phyloP scores from a whole-genome alignment of 129 eudicot species.

The Solidago caesia region DNA sequence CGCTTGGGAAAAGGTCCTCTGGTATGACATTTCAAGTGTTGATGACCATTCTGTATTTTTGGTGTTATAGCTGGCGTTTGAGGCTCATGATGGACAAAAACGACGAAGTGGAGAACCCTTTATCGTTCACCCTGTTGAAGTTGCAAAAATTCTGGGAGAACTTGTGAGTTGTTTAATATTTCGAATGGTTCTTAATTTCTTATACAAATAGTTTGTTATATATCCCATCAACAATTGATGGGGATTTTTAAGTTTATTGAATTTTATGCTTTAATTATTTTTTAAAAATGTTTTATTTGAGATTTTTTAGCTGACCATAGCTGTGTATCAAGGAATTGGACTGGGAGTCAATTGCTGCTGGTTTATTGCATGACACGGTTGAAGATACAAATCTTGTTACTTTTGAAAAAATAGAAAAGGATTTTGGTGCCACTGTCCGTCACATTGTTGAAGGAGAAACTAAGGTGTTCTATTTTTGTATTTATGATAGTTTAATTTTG shows the following conservation, averaged over 20 bases:
- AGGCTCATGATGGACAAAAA: constrained; percentile 99
- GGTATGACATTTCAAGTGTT: not conserved
- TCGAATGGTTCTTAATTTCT: constrained; percentile 5
- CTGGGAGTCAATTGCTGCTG: constrained; percentile 99
- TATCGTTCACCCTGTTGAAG: constrained; percentile 97
- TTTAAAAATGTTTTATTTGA: constrained; percentile 6
- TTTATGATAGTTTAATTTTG: constrained; percentile 6
- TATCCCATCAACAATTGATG: constrained; percentile 26
- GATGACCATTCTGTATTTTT: not conserved
- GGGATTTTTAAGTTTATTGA: constrained; percentile 17
- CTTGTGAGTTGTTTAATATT: constrained; percentile 60
- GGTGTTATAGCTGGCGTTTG: constrained; percentile 78
- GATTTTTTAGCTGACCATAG: constrained; percentile 28
- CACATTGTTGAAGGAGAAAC: constrained; percentile 99
- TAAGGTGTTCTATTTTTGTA: constrained; percentile 50
- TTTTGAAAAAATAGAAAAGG: constrained; percentile 82
- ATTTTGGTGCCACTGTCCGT: constrained; percentile 89
- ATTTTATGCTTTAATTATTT: constrained; percentile 9
- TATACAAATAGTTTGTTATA: constrained; percentile 22
- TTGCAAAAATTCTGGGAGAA: constrained; percentile 96
- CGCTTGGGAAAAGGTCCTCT: not conserved
- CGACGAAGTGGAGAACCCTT: constrained; percentile 99
- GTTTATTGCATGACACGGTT: constrained; percentile 94
- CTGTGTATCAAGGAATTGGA: constrained; percentile 72
- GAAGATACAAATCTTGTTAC: constrained; percentile 96